Evolutionary conservation across 2,329 filamentous ascomycete genomes (phyloP).

Genomic region (Pestalotiopsis sp.): DNA sequence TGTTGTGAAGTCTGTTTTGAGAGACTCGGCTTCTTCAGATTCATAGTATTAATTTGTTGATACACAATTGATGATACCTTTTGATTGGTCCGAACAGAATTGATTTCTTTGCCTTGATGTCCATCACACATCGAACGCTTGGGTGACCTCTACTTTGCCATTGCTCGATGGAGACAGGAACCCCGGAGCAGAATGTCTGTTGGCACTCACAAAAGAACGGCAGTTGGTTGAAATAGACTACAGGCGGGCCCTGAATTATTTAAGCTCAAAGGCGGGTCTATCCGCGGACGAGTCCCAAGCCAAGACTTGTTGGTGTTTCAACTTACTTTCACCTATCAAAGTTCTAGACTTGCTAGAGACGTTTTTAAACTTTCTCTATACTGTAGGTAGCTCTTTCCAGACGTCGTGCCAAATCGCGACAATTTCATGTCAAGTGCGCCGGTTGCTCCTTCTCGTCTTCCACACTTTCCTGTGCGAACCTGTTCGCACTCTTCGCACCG

Average conservation of each 20-base stretch:
- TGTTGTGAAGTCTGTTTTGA: not conserved
- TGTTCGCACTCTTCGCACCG: too few species aligned
- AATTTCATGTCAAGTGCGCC: too few species aligned
- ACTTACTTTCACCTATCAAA: not conserved
- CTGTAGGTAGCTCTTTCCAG: too few species aligned
- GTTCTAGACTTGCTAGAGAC: too few species aligned
- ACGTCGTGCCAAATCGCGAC: too few species aligned
- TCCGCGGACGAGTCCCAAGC: not conserved
- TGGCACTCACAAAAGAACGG: too few species aligned
- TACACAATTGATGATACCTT: constrained; percentile 9
- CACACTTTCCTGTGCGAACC: too few species aligned
- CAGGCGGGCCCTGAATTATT: not conserved
- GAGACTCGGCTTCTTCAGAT: not conserved
- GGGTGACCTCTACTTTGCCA: too few species aligned
- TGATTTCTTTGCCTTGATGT: not conserved
- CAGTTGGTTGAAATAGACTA: constrained; percentile 4
- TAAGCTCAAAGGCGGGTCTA: not conserved
- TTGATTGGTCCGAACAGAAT: not conserved
- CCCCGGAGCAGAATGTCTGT: too few species aligned
- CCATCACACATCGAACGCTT: not conserved
- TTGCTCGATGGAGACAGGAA: too few species aligned
- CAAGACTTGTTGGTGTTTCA: not conserved
- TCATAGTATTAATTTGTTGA: constrained; percentile 1
- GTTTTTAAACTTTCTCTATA: too few species aligned
- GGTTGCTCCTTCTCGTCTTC: too few species aligned